Conservation (phyloP, 345 rosid species). For the Gossypioides kirkii region DNA sequence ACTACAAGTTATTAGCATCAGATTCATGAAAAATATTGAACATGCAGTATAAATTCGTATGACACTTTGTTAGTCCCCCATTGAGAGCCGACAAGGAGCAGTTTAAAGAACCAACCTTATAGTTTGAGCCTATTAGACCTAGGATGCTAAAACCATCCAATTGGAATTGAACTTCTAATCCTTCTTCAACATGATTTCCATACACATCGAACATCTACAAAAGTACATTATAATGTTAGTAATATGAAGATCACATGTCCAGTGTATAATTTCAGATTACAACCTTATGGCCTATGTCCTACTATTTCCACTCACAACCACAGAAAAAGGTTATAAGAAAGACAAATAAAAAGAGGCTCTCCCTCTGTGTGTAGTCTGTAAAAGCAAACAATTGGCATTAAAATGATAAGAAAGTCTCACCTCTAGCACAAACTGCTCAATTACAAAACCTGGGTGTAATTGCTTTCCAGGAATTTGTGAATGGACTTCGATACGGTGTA, state of each 20-base stretch:
- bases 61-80: not conserved
- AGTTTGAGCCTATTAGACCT: conserved; percentile 28
- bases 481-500: conserved; percentile 23
- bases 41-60: not conserved
- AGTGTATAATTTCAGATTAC: not conserved
- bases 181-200: conserved; percentile 45
- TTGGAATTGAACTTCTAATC: conserved; percentile 32
- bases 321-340: not conserved
- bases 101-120: conserved; percentile 34
- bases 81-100: not conserved
- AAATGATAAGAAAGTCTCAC: conserved; percentile 21
- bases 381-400: not conserved
- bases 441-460: conserved; percentile 42
- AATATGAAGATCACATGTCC: not conserved
- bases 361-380: not conserved
- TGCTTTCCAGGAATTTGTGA: conserved; percentile 24
- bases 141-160: conserved; percentile 41
- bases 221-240: conserved; percentile 9
- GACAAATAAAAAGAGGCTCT: not conserved
- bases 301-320: not conserved
- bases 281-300: not conserved
- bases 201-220: conserved; percentile 53
- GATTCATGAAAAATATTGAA: not conserved
- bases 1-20: not conserved
- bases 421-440: conserved; percentile 50